phyloP scores from a whole-genome alignment of 345 rosid species.

The Salix exigua region DNA sequence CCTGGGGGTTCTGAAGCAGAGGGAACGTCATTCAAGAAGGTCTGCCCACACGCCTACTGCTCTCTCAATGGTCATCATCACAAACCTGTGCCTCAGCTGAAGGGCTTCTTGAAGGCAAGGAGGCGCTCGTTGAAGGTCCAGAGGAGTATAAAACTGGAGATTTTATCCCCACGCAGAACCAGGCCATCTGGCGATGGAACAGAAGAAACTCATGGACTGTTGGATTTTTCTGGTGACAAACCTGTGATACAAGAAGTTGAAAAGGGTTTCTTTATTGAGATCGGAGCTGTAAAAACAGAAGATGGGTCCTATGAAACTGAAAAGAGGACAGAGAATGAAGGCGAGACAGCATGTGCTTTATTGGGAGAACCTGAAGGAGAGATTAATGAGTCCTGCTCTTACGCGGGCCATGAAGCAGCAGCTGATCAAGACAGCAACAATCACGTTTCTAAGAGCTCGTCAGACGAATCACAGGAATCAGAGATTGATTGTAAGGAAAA shows the following conservation, averaged over 20 bases:
- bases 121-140: slow-evolving; percentile 59
- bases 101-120: slow-evolving; percentile 60
- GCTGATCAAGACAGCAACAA: slow-evolving; percentile 12
- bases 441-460: slow-evolving; percentile 32
- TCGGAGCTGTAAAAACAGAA: slow-evolving; percentile 35
- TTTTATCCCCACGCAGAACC: slow-evolving; percentile 23
- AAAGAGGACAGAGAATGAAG: slow-evolving; percentile 11
- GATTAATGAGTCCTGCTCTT: background rate
- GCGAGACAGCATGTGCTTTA: background rate
- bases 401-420: slow-evolving; percentile 6
- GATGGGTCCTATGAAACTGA: slow-evolving; percentile 15
- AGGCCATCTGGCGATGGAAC: slow-evolving; percentile 10
- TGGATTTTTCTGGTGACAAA: slow-evolving; percentile 1
- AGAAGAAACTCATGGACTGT: slow-evolving; percentile 10
- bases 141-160: slow-evolving; percentile 43
- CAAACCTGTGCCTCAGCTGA: slow-evolving; percentile 63
- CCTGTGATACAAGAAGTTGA: slow-evolving; percentile 20
- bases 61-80: slow-evolving; percentile 90
- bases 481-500: slow-evolving; percentile 34
- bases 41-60: slow-evolving; percentile 79
- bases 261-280: slow-evolving; percentile 40
- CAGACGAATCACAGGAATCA: slow-evolving; percentile 38
- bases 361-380: background rate
- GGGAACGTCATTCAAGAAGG: slow-evolving; percentile 74
- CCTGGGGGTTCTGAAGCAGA: slow-evolving; percentile 60